Percentiles rank a stretch among this genome's conserved stretches.
These are phyloP conservation scores for Lippia alba DNA, from an alignment of 305 asterid genomes.

Conservation along the genomic window DNA sequence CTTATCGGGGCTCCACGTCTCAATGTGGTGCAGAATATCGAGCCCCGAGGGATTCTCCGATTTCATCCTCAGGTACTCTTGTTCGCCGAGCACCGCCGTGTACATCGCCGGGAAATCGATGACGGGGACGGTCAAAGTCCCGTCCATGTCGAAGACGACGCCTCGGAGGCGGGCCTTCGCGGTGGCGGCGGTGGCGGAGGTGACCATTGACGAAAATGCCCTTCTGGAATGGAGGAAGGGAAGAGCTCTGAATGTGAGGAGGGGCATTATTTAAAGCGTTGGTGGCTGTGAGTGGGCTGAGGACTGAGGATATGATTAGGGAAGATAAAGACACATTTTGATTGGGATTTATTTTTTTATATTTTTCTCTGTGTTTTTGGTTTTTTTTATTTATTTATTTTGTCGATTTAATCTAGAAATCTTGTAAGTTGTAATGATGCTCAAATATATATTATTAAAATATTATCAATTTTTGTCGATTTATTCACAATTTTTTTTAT, in stretches of 20 bases:
- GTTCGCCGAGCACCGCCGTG: conserved; percentile 84
- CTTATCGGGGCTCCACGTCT: conserved; percentile 75
- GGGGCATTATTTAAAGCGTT: conserved; percentile 26
- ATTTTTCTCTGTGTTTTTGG: too few relatives aligned
- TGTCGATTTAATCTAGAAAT: too few relatives aligned
- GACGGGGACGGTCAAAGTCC: conserved; percentile 92
- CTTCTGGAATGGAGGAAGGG: conserved; percentile 39
- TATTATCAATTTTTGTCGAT: too few relatives aligned
- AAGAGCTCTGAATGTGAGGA: conserved; percentile 30
- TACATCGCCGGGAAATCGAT: conserved; percentile 92
- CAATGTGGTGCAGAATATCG: conserved; percentile 88
- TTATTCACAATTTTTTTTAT: too few relatives aligned
- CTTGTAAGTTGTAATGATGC: too few relatives aligned
- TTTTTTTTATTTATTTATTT: too few relatives aligned
- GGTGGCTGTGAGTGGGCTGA: background rate
- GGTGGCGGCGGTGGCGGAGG: conserved; percentile 32
- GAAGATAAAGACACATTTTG: too few relatives aligned
- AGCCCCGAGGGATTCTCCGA: conserved; percentile 70
- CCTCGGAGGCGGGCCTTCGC: conserved; percentile 69
- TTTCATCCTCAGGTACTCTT: conserved; percentile 56
- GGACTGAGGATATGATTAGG: too few relatives aligned
- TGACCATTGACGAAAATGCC: conserved; percentile 63
- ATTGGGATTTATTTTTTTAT: too few relatives aligned
- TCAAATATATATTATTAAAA: too few relatives aligned
- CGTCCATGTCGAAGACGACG: conserved; percentile 97